These are phyloP conservation scores for Hanseniaspora lachancei DNA, from an alignment of 805 yeast genomes.

Conservation along the genomic window DNA sequence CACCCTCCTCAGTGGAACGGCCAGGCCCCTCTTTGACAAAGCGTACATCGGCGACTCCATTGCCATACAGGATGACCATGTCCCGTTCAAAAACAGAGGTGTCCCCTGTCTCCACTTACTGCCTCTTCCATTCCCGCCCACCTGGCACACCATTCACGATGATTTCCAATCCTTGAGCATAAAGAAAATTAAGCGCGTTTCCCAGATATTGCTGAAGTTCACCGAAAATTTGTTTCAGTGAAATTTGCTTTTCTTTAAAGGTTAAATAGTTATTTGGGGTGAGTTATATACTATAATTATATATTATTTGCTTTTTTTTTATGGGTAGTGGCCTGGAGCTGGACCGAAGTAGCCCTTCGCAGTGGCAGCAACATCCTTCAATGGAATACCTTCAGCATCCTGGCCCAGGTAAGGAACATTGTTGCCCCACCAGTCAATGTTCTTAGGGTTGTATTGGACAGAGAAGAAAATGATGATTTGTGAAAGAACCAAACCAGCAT, in stretches of 20 bases:
- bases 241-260: neutral
- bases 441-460: constrained; percentile 35
- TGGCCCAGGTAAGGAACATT: constrained; percentile 27
- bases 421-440: constrained; percentile 49
- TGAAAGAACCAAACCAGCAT: constrained; percentile 51
- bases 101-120: constrained; percentile 41
- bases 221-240: constrained; percentile 19
- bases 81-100: constrained; percentile 36
- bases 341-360: constrained; percentile 22
- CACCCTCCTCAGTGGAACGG: neutral
- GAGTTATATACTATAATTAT: constrained; percentile 5
- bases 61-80: constrained; percentile 37
- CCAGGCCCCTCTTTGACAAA: neutral
- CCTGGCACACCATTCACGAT: constrained; percentile 43
- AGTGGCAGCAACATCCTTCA: constrained; percentile 14
- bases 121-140: constrained; percentile 38
- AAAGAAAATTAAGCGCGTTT: constrained; percentile 35
- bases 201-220: constrained; percentile 31
- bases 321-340: constrained; percentile 26
- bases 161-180: constrained; percentile 32
- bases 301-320: too few relatives aligned
- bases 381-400: constrained; percentile 16
- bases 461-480: constrained; percentile 42
- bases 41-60: constrained; percentile 1
- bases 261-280: neutral